A percentile compares a stretch with the other conserved stretches of the same genome.
phyloP scores from a whole-genome alignment of 345 rosid species.

The Citrus medica region DNA sequence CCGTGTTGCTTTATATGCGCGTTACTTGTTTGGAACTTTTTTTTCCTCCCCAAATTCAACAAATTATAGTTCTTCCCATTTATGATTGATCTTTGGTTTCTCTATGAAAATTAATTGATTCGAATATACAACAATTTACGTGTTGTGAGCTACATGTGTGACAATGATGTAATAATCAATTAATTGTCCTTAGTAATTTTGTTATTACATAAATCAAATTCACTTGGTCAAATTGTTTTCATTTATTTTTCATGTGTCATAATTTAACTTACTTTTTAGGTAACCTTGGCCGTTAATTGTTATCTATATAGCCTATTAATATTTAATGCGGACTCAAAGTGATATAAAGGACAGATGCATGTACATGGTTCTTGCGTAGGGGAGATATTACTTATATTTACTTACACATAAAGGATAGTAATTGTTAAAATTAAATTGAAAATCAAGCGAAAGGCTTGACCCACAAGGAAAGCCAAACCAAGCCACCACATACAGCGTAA shows the following conservation, averaged over 20 bases:
- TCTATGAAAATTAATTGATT: too few species aligned
- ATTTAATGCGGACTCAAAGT: neutral
- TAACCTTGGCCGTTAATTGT: neutral
- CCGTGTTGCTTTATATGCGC: too few species aligned
- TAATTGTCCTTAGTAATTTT: too few species aligned
- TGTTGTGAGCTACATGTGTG: too few species aligned
- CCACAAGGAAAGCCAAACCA: neutral
- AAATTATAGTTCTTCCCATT: too few species aligned
- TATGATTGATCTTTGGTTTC: too few species aligned
- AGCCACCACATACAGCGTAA: neutral
- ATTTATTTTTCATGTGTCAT: too few species aligned
- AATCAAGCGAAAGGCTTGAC: neutral
- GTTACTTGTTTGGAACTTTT: too few species aligned
- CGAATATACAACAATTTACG: too few species aligned
- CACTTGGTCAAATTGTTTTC: neutral
- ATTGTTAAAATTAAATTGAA: neutral
- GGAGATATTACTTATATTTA: neutral
- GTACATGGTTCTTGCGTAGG: neutral
- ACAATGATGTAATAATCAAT: too few species aligned
- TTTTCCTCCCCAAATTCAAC: too few species aligned
- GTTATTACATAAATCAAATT: neutral
- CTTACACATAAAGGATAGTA: neutral
- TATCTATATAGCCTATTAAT: neutral
- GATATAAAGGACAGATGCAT: neutral
- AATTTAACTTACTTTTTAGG: neutral